These are phyloP conservation scores for Funneliformis mosseae DNA, from an alignment of 192 early-diverging fungal species.

Conservation along the genomic window DNA sequence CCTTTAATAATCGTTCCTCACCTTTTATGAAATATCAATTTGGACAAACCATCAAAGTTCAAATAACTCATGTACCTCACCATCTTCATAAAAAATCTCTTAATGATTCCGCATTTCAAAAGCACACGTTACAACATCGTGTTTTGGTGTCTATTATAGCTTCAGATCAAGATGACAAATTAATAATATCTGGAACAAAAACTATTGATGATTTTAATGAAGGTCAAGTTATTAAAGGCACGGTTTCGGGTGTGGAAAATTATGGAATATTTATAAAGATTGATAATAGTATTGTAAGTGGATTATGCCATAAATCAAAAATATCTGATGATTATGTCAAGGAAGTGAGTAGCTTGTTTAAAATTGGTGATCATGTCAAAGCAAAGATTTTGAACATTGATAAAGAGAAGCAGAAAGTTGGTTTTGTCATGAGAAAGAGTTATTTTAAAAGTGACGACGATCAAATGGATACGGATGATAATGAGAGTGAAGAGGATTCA, in stretches of 20 bases:
- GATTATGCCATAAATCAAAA: constrained; percentile 85
- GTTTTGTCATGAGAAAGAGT: constrained; percentile 82
- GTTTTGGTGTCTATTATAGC: constrained; percentile 70
- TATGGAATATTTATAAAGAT: constrained; percentile 86
- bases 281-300: constrained; percentile 71
- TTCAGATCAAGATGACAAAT: constrained; percentile 39
- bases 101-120: constrained; percentile 27
- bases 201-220: constrained; percentile 61
- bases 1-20: constrained; percentile 60
- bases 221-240: constrained; percentile 80
- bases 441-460: constrained; percentile 67
- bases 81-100: not conserved
- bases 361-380: constrained; percentile 82
- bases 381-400: constrained; percentile 80
- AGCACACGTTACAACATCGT: constrained; percentile 61
- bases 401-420: constrained; percentile 63
- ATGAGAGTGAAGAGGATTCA: constrained; percentile 36
- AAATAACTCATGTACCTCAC: constrained; percentile 47
- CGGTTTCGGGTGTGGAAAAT: constrained; percentile 68
- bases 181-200: not conserved
- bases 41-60: constrained; percentile 55
- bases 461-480: constrained; percentile 34
- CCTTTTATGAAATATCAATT: constrained; percentile 66
- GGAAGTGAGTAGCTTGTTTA: constrained; percentile 73
- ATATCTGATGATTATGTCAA: constrained; percentile 79